Evolutionary conservation across 129 eudicot species (phyloP).

Genomic region (Ambrosia trifida): DNA sequence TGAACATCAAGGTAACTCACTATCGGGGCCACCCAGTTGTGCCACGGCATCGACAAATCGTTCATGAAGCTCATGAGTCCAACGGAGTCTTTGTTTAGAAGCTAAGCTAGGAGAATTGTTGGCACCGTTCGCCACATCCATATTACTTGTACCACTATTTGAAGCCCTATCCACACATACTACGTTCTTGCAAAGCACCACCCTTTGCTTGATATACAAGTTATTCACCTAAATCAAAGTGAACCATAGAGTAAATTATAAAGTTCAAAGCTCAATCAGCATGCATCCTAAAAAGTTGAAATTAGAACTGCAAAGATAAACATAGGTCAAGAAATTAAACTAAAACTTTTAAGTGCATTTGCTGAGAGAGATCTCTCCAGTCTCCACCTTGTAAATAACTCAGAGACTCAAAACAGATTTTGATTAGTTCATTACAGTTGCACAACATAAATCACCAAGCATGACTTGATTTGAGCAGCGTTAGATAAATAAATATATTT

Average conservation of each 20-base stretch:
- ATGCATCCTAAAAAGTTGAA: neutral
- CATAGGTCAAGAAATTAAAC: neutral
- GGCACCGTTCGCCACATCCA: constrained; percentile 37
- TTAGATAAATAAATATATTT: neutral
- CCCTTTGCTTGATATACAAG: constrained; percentile 25
- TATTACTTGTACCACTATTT: constrained; percentile 21
- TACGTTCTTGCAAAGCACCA: constrained; percentile 17
- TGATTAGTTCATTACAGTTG: neutral
- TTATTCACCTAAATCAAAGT: constrained; percentile 24
- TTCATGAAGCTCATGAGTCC: constrained; percentile 89
- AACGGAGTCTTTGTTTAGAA: constrained; percentile 78
- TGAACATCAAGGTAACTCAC: constrained; percentile 52
- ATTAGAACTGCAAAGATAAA: neutral
- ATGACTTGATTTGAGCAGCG: neutral
- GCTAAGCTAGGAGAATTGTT: constrained; percentile 58
- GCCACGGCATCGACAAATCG: constrained; percentile 92
- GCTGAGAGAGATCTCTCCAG: neutral
- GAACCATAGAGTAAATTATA: neutral
- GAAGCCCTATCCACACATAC: constrained; percentile 22
- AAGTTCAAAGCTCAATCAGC: constrained; percentile 1
- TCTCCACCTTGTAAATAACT: neutral
- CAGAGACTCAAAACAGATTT: neutral
- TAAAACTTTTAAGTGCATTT: neutral
- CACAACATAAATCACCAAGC: neutral
- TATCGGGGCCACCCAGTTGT: constrained; percentile 88